Percentiles rank a stretch among this genome's conserved stretches.
Evolutionary conservation across 306 rosid genomes (phyloP).

Genomic region (Rosa rugosa): DNA sequence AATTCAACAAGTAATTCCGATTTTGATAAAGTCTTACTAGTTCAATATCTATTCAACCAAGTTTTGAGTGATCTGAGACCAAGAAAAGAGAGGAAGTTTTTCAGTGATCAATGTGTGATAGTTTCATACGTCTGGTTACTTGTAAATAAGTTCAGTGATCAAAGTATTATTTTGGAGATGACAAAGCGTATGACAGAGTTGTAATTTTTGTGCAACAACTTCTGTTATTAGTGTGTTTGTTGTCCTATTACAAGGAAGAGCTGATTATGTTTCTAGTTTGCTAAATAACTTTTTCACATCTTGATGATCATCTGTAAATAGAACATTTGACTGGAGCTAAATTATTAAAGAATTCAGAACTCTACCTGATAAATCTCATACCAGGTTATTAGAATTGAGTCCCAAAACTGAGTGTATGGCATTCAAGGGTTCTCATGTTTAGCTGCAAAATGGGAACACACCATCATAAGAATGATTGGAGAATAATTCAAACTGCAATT

Average conservation of each 20-base stretch:
- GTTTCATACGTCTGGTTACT: neutral
- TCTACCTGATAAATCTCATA: neutral
- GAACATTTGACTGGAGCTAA: neutral
- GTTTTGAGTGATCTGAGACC: neutral
- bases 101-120: too few species aligned
- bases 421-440: conserved; percentile 78
- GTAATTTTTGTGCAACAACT: neutral
- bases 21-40: neutral
- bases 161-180: neutral
- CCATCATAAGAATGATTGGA: conserved; percentile 13
- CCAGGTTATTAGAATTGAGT: conserved; percentile 43
- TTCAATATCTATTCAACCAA: neutral
- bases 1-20: neutral
- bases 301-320: neutral
- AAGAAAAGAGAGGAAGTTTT: neutral
- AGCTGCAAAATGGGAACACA: conserved; percentile 52
- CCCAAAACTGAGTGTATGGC: conserved; percentile 77
- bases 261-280: neutral
- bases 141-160: neutral
- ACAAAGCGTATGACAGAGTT: neutral
- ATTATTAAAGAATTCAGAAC: neutral
- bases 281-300: neutral
- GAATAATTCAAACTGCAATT: conserved; percentile 21
- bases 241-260: neutral
- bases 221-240: neutral